Evolutionary conservation across 2,329 filamentous ascomycete species (phyloP).

Genomic region (Sarocladium strictum): DNA sequence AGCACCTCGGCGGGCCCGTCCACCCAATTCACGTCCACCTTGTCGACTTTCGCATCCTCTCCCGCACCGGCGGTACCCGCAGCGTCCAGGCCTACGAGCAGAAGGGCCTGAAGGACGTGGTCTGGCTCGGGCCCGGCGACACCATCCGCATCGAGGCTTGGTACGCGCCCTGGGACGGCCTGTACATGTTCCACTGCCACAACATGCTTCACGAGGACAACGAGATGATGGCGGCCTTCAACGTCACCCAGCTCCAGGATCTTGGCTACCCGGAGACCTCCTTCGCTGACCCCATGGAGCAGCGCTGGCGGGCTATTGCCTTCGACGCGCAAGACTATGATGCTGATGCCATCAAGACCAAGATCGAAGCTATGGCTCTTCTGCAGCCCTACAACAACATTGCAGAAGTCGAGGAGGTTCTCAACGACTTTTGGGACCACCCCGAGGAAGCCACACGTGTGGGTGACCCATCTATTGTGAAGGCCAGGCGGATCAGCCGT

Average conservation of each 20-base stretch:
- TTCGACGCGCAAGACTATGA: not conserved
- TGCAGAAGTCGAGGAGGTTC: not conserved
- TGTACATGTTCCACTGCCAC: slow-evolving; percentile 45
- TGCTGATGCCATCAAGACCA: not conserved
- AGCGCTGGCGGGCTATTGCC: not conserved
- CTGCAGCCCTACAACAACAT: slow-evolving; percentile 5
- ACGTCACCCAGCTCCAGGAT: slow-evolving; percentile 30
- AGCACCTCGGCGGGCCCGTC: slow-evolving; percentile 35
- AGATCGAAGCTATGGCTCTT: slow-evolving; percentile 1
- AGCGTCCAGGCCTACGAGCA: slow-evolving; percentile 39
- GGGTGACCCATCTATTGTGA: not conserved
- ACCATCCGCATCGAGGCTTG: slow-evolving; percentile 36
- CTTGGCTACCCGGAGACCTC: slow-evolving; percentile 29
- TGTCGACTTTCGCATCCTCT: slow-evolving; percentile 45
- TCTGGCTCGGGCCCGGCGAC: slow-evolving; percentile 42
- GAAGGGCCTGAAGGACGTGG: slow-evolving; percentile 45
- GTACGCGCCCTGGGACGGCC: slow-evolving; percentile 37
- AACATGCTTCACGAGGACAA: slow-evolving; percentile 39
- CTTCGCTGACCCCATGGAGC: slow-evolving; percentile 5
- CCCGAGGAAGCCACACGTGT: not conserved
- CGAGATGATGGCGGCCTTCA: slow-evolving; percentile 42
- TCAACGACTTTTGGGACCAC: not conserved
- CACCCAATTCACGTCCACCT: slow-evolving; percentile 49
- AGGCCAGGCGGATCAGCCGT: not conserved
- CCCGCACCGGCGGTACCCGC: slow-evolving; percentile 33